phyloP scores from a whole-genome alignment of 2,329 filamentous ascomycete genomes.

The Colletotrichum magnum region DNA sequence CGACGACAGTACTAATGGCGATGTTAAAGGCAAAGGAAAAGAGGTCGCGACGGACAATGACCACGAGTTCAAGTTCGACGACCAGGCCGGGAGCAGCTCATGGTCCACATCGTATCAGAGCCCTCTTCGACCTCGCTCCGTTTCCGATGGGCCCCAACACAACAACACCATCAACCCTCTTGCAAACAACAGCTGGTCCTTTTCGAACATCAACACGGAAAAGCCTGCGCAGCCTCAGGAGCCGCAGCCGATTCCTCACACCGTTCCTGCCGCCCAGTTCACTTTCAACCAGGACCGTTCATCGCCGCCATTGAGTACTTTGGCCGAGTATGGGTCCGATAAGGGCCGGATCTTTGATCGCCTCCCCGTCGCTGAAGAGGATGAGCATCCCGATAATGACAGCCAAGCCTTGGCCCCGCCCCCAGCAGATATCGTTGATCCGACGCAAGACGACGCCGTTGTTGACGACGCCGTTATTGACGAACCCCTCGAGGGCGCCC shows the following conservation, averaged over 20 bases:
- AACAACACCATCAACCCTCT: constrained; percentile 64
- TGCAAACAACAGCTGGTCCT: constrained; percentile 74
- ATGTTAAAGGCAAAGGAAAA: constrained; percentile 44
- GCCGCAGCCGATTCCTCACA: constrained; percentile 7
- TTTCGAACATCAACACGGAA: constrained; percentile 57
- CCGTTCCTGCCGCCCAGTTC: not conserved
- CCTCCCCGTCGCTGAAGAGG: not conserved
- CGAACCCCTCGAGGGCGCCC: constrained; percentile 13
- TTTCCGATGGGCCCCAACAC: constrained; percentile 69
- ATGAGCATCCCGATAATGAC: not conserved
- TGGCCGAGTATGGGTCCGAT: constrained; percentile 21
- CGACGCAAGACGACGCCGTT: not conserved
- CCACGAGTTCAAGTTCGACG: constrained; percentile 14
- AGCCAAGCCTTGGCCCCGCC: not conserved
- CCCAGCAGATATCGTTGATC: not conserved
- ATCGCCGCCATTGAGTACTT: constrained; percentile 23
- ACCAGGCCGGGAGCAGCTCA: constrained; percentile 22
- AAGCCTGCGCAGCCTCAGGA: constrained; percentile 13
- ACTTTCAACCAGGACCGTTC: not conserved
- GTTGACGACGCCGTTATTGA: not conserved
- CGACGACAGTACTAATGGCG: constrained; percentile 18
- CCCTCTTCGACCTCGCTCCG: constrained; percentile 62
- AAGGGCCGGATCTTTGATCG: constrained; percentile 6
- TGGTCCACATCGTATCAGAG: constrained; percentile 28
- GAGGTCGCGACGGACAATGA: constrained; percentile 8